Conservation (phyloP, 164 flowering plant genomes). For the Nymphaea colorata region DNA sequence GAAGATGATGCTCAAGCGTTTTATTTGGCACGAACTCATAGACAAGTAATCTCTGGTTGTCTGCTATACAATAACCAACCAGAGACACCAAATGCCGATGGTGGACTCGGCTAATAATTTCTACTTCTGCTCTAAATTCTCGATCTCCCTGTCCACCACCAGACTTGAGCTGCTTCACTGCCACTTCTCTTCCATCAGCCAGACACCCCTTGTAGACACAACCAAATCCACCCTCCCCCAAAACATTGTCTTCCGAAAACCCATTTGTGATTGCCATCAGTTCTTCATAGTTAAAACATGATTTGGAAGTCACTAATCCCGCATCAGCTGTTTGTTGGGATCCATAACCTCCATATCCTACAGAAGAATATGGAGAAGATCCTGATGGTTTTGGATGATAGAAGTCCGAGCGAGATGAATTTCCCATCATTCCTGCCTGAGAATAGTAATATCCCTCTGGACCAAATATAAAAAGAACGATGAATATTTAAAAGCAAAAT, state of each 20-base stretch:
- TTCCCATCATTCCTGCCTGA: background rate
- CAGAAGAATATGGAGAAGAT: constrained; percentile 31
- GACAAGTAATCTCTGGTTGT: constrained; percentile 56
- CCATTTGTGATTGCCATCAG: constrained; percentile 56
- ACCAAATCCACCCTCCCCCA: constrained; percentile 94
- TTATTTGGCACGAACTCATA: constrained; percentile 77
- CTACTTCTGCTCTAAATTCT: constrained; percentile 77
- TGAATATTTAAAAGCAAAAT: background rate
- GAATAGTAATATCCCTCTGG: background rate
- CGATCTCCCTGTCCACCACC: constrained; percentile 88
- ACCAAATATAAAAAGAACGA: background rate
- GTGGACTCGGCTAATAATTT: constrained; percentile 62
- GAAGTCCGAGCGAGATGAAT: constrained; percentile 30
- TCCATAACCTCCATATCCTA: constrained; percentile 23
- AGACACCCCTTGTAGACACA: constrained; percentile 61
- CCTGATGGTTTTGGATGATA: constrained; percentile 20
- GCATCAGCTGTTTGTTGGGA: constrained; percentile 29
- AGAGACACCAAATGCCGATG: constrained; percentile 91
- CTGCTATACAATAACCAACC: constrained; percentile 80
- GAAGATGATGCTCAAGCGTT: constrained; percentile 79
- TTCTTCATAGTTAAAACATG: constrained; percentile 52
- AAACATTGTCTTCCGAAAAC: constrained; percentile 57
- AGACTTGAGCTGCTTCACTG: constrained; percentile 74
- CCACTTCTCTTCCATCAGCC: constrained; percentile 73
- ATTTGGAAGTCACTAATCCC: constrained; percentile 60